Percentiles rank a stretch among this genome's conserved stretches.
phyloP scores from a whole-genome alignment of 2,329 filamentous ascomycete species.

The Dichotomopilus funicola region DNA sequence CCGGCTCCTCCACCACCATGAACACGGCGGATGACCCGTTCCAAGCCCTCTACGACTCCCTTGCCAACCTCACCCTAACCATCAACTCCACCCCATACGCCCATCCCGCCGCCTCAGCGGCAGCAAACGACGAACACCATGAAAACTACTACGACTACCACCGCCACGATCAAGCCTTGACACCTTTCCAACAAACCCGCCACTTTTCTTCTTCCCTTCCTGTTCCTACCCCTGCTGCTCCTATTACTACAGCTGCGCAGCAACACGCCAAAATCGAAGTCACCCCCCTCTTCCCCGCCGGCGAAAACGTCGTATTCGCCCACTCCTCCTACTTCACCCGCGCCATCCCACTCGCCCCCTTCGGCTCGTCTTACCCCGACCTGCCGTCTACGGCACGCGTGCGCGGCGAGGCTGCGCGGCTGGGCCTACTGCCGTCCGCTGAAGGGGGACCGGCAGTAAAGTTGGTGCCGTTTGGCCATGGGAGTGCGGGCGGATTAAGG shows the following conservation, averaged over 20 bases:
- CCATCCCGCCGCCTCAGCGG: not conserved
- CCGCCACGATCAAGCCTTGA: not conserved
- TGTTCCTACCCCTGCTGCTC: not conserved
- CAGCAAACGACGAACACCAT: not conserved
- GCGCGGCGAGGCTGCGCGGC: not conserved
- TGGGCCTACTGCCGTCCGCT: not conserved
- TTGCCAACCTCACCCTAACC: constrained; percentile 5
- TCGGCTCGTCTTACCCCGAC: not conserved
- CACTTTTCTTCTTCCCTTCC: not conserved
- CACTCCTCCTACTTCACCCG: constrained; percentile 19
- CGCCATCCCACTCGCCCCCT: not conserved
- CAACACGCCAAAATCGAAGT: not conserved
- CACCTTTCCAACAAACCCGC: not conserved
- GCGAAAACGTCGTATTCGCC: constrained; percentile 19
- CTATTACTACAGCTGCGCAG: not conserved
- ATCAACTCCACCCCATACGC: not conserved
- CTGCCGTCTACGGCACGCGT: constrained; percentile 13
- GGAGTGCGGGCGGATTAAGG: not conserved
- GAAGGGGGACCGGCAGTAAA: not conserved
- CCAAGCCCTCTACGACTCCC: constrained; percentile 12
- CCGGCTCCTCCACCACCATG: not conserved
- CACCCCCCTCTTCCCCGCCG: constrained; percentile 16
- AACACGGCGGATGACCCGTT: constrained; percentile 8
- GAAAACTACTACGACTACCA: not conserved
- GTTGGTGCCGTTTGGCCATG: constrained; percentile 5